Base-by-base conservation (phyloP, 768 basidiomycete species). In the Galerina sulciceps region DNA sequence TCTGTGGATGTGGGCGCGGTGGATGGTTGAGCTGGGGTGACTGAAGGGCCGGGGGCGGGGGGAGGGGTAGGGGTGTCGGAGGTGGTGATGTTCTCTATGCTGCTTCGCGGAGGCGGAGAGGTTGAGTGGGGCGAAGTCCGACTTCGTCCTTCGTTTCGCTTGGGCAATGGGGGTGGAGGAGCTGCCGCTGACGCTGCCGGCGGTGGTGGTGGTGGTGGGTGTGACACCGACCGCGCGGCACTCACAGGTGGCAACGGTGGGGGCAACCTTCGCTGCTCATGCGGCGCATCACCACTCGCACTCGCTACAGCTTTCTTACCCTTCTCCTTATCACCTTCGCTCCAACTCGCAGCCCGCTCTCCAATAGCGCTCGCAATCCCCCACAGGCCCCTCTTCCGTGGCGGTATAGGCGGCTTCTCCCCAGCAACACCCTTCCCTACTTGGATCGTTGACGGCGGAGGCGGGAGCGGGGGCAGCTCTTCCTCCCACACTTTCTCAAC, bases 401-500 rank as follows among this genome's bases (percentile, higher is more conserved):
- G 86, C 0, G 89, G 88, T 22, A 89, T 68, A 1, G 86, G 85
- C 9, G 89, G 88, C 58, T 81, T 85, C 26, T 76, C 80, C 11
- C 65, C 63, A 26, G 59, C 56, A 15, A 58, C n/a, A 17, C 50
- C 47, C 13, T 59, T 55, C 34, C 65, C 55, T 10, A 64, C 26
- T 50, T 58, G 65, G 17, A 60, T 68, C 13, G 54, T 56, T n/a
- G 62, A 64, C 43, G 77, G 68, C 10, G 78, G 76, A 2, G 71
- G 63, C 2, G 76, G 69, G 1, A 74, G 67, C 1, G 71, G 58
- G n/a, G 81, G 76, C 6, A 83, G 65, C 56, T 89, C 91, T 61
- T 96, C 94, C 55, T 93, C 90, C 95, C 95, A 97, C 5, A 96
- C 77, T 64, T 88, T 89, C 58, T 94, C 93, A 17, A 96, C 79